phyloP scores from a whole-genome alignment of 768 basidiomycete species.

The Pleurotus platypus region DNA sequence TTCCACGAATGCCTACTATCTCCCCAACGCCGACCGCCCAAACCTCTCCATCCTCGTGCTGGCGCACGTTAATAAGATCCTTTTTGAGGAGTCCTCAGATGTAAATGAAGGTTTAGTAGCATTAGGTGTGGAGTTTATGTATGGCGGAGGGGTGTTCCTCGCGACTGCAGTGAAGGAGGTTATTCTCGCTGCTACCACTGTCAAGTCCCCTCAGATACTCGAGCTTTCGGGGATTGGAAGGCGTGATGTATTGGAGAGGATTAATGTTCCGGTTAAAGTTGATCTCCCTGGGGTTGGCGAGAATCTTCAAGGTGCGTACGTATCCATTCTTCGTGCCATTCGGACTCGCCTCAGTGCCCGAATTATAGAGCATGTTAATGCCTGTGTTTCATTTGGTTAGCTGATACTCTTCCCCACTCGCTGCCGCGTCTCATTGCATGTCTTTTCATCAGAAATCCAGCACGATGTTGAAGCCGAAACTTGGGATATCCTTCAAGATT shows the following conservation, averaged over 20 bases:
- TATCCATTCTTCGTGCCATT: neutral
- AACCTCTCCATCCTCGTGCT: neutral
- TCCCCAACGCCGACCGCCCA: neutral
- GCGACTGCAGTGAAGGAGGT: neutral
- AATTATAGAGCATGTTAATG: neutral
- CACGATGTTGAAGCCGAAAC: neutral
- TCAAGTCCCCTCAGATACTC: slow-evolving; percentile 2
- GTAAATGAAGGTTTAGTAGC: neutral
- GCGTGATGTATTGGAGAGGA: neutral
- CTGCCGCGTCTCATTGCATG: neutral
- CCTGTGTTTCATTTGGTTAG: neutral
- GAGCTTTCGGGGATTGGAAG: slow-evolving; percentile 7
- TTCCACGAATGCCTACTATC: neutral
- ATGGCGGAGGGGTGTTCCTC: neutral
- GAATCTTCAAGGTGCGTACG: slow-evolving; percentile 1
- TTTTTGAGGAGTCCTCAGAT: neutral
- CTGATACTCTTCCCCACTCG: neutral
- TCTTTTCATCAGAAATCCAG: neutral
- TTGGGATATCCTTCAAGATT: neutral
- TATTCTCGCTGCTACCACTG: neutral
- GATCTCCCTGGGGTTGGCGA: slow-evolving; percentile 8
- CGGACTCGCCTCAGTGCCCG: too few relatives aligned
- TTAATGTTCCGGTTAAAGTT: neutral
- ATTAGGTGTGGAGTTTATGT: neutral
- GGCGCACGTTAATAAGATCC: neutral